phyloP scores from a whole-genome alignment of 371 early-diverging fungal species.

The Mucor velutinosus region DNA sequence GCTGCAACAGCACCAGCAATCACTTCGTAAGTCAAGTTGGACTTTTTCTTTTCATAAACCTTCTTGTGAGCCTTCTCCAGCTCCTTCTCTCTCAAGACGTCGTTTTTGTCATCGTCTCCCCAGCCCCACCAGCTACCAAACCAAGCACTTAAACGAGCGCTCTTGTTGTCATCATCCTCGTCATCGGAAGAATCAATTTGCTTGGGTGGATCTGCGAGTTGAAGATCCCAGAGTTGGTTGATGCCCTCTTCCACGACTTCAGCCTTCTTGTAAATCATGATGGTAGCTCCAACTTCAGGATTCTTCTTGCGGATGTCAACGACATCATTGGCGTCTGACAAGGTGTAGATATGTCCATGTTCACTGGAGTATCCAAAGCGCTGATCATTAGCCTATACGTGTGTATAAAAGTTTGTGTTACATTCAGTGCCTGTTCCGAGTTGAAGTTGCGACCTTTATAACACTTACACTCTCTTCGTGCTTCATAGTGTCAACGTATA shows the following conservation, averaged over 20 bases:
- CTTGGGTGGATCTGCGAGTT: constrained; percentile 44
- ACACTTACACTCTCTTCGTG: constrained; percentile 38
- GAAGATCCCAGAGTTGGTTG: constrained; percentile 43
- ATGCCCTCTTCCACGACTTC: constrained; percentile 26
- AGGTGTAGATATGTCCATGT: constrained; percentile 34
- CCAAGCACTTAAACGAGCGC: constrained; percentile 43
- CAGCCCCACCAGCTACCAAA: constrained; percentile 51
- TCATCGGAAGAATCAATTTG: constrained; percentile 42
- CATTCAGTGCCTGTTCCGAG: constrained; percentile 17
- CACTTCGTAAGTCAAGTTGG: constrained; percentile 51
- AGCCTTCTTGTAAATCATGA: constrained; percentile 41
- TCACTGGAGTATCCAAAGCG: constrained; percentile 39
- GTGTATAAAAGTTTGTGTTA: constrained; percentile 9
- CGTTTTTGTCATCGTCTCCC: constrained; percentile 32
- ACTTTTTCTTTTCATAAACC: constrained; percentile 45
- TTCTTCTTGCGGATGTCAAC: constrained; percentile 39
- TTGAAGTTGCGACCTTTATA: too few relatives aligned
- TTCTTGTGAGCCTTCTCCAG: constrained; percentile 45
- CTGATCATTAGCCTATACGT: constrained; percentile 40
- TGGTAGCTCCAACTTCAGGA: constrained; percentile 28
- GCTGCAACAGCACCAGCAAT: constrained; percentile 67
- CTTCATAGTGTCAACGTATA: constrained; percentile 49
- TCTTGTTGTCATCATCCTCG: constrained; percentile 42
- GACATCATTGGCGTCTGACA: constrained; percentile 29
- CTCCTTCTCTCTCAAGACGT: constrained; percentile 34